A percentile compares a stretch with the other conserved stretches of the same genome.
These are phyloP conservation scores for Globisporangium mamillatum DNA, from an alignment of 352 stramenopile species.

Conservation along the genomic window DNA sequence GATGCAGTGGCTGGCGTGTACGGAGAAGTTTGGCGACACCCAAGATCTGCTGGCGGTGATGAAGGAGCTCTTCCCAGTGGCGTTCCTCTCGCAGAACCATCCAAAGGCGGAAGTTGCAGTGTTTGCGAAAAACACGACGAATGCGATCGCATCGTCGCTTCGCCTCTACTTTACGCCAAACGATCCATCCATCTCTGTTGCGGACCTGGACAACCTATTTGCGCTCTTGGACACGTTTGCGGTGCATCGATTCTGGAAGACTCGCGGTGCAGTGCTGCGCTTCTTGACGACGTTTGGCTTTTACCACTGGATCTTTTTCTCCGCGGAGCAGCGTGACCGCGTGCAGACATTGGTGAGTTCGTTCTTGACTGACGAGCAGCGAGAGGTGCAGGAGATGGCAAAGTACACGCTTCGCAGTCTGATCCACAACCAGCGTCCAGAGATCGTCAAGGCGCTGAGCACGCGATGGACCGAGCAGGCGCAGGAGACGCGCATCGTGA, in stretches of 20 bases:
- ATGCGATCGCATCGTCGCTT: slow-evolving; percentile 56
- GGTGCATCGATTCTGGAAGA: slow-evolving; percentile 56
- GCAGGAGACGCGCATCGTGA: slow-evolving; percentile 41
- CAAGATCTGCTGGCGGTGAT: slow-evolving; percentile 42
- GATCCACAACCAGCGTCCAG: slow-evolving; percentile 48
- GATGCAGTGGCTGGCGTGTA: slow-evolving; percentile 64
- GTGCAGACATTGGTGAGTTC: slow-evolving; percentile 49
- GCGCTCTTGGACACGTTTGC: slow-evolving; percentile 41
- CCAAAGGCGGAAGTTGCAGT: slow-evolving; percentile 67
- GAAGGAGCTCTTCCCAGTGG: slow-evolving; percentile 52
- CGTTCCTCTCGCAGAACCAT: slow-evolving; percentile 64
- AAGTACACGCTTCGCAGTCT: slow-evolving; percentile 71
- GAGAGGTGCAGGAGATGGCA: slow-evolving; percentile 78
- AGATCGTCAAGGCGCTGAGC: slow-evolving; percentile 37
- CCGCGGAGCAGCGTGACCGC: slow-evolving; percentile 31
- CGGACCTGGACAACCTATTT: slow-evolving; percentile 30
- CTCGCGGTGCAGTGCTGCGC: slow-evolving; percentile 59
- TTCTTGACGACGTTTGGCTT: slow-evolving; percentile 76
- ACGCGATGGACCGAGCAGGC: slow-evolving; percentile 34
- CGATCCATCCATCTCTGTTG: neutral
- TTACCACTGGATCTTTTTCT: slow-evolving; percentile 69
- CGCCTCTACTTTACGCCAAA: slow-evolving; percentile 33
- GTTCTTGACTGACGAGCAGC: slow-evolving; percentile 66
- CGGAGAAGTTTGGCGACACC: slow-evolving; percentile 48
- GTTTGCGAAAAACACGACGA: slow-evolving; percentile 55